Conservation (phyloP, 202 grass and related monocot species). For the Bolboschoenoplectus hybrid region DNA sequence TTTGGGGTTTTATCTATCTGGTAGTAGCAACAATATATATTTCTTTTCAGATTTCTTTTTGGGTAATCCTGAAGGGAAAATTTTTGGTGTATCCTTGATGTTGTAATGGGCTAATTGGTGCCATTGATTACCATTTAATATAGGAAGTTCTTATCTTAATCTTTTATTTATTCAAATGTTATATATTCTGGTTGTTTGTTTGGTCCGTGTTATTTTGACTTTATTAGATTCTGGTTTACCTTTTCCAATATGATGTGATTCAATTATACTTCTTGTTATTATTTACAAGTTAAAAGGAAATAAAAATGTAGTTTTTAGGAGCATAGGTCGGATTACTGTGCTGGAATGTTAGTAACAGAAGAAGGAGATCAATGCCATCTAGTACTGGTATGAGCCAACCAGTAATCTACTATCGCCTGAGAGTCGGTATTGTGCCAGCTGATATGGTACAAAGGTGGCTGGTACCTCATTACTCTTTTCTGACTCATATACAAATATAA, state of each 20-base stretch:
- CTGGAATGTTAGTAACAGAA: neutral
- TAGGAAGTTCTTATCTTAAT: neutral
- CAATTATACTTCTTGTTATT: neutral
- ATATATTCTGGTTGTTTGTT: neutral
- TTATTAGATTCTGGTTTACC: neutral
- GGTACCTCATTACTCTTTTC: neutral
- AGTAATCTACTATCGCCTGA: neutral
- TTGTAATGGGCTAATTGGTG: neutral
- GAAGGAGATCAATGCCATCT: neutral
- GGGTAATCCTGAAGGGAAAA: neutral
- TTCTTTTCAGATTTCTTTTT: slow-evolving; percentile 1
- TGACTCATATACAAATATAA: neutral
- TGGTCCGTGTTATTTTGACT: neutral
- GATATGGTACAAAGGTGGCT: neutral
- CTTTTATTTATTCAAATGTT: neutral
- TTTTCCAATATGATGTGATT: neutral
- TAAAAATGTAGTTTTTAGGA: neutral
- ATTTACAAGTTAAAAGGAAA: neutral
- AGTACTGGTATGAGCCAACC: neutral
- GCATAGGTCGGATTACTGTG: neutral
- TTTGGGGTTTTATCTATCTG: slow-evolving; percentile 12
- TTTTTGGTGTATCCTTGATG: slow-evolving; percentile 11
- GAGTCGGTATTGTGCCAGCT: neutral
- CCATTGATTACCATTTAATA: neutral
- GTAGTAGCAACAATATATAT: slow-evolving; percentile 6